Evolutionary conservation across 768 basidiomycete species (phyloP), one percentile per base, ranked within the genome.

Genomic region (Lactifluus echinatus): DNA sequence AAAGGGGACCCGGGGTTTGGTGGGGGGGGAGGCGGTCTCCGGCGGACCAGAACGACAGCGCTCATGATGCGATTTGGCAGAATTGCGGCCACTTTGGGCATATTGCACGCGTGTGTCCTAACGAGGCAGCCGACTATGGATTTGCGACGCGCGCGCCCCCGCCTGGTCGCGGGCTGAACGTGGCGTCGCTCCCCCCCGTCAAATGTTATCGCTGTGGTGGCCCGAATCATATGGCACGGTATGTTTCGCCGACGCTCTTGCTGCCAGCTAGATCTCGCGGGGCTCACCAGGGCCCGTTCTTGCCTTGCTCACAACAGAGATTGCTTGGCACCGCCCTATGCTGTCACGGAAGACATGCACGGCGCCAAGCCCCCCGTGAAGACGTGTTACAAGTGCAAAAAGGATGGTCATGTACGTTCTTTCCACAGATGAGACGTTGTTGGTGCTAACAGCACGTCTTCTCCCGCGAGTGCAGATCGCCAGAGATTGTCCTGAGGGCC

Each of bases 191-290:
- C 48, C 87, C 87, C 50, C 85, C 87, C 17, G 84, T 93, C 50
- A 90, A 88, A 71, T 95, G 92, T 67, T 93, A 88, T 70, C 83
- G 87, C 49, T 95, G 93, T 67, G 89, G 90, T 45, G 89, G 89
- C 28, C 83, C 87, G 14, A 94, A 93, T 73, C 89, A 91, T 68
- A 82, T 89, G 79, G 89, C 89, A 12, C 83, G 79, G 87, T 87
- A 68, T 21, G 46, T 47, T 14, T 17, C 1, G 11, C n/a, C n/a
- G n/a, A n/a, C n/a, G n/a, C n/a, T n/a, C n/a, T n/a, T n/a, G n/a
- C 8, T 4, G n/a, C 3, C 1, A 1, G 4, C 14, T 31, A 11
- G 6, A 19, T 39, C 14, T 5, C n/a, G 15, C 5, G 39, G 15
- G 8, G 17, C 36, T 19, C 39, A 3, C 29, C 5, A 8, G n/a